phyloP scores from a whole-genome alignment of 2,329 filamentous ascomycete species.

The Aspergillus hiratsukae region DNA sequence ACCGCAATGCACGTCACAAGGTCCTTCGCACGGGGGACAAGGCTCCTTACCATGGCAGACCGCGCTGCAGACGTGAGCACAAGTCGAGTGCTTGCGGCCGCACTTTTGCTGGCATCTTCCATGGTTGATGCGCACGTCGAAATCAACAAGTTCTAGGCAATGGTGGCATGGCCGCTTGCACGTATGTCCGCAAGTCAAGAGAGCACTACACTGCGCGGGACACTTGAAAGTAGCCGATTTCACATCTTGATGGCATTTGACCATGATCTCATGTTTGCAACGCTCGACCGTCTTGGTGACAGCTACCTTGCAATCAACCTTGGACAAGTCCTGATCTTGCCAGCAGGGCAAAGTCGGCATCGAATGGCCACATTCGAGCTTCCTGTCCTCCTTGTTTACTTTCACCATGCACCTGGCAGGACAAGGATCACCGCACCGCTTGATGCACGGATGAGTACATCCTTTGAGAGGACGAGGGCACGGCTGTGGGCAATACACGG shows the following conservation, averaged over 20 bases:
- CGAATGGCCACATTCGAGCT: constrained; percentile 28
- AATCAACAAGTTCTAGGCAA: constrained; percentile 43
- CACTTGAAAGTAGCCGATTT: constrained; percentile 44
- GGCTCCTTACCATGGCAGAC: constrained; percentile 48
- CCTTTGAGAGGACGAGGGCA: constrained; percentile 33
- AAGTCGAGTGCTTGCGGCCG: constrained; percentile 49
- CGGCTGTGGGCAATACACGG: constrained; percentile 38
- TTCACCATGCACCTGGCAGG: constrained; percentile 28
- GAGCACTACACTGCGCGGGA: constrained; percentile 40
- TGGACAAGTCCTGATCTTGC: constrained; percentile 40
- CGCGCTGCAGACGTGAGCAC: constrained; percentile 51
- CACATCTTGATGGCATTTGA: constrained; percentile 51
- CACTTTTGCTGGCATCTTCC: constrained; percentile 42
- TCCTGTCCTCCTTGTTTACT: constrained; percentile 22
- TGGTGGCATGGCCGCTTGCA: constrained; percentile 49
- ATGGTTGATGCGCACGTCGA: constrained; percentile 40
- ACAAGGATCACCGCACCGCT: constrained; percentile 40
- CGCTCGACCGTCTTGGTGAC: constrained; percentile 49
- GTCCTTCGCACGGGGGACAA: constrained; percentile 26
- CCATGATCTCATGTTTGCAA: constrained; percentile 52
- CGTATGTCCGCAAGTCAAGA: constrained; percentile 55
- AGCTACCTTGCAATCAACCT: constrained; percentile 46
- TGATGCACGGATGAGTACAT: constrained; percentile 42
- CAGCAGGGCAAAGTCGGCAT: constrained; percentile 29
- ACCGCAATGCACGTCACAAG: constrained; percentile 54